Percentiles rank a stretch among this genome's conserved stretches.
Conservation (phyloP, 176 grass and related monocot species). For the Oryza australiensis region DNA sequence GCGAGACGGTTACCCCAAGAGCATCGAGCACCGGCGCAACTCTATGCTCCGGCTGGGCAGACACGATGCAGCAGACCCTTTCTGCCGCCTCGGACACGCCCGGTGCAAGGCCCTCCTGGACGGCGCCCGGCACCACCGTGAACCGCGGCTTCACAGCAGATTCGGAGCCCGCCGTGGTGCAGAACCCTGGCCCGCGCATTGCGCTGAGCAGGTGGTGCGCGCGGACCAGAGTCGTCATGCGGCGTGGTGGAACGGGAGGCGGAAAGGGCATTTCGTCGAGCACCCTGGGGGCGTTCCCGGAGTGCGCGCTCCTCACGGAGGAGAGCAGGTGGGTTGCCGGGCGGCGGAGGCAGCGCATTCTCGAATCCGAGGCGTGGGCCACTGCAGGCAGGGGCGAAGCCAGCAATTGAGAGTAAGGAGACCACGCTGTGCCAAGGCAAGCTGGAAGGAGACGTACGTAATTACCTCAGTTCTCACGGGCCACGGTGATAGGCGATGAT, state of each 20-base stretch:
- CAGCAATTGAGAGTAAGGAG: not conserved
- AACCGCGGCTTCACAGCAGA: not conserved
- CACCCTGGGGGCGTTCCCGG: not conserved
- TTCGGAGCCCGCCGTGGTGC: not conserved
- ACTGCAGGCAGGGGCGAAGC: not conserved
- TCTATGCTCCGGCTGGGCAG: slow-evolving; percentile 24
- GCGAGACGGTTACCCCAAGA: slow-evolving; percentile 37
- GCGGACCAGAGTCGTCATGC: not conserved
- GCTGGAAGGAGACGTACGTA: no score
- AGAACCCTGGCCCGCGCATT: not conserved
- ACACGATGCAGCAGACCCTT: slow-evolving; percentile 52
- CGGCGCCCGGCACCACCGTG: slow-evolving; percentile 9
- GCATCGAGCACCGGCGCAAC: slow-evolving; percentile 40
- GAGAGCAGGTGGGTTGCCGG: not conserved
- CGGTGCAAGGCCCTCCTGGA: not conserved
- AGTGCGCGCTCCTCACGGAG: not conserved
- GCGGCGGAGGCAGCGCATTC: slow-evolving; percentile 15
- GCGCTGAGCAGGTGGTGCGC: not conserved
- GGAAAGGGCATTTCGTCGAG: not conserved
- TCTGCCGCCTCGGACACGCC: slow-evolving; percentile 33
- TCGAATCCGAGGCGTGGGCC: not conserved
- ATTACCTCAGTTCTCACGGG: no score
- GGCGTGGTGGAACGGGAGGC: not conserved
- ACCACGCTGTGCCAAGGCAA: no score
- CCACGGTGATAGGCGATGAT: no score